Evolutionary conservation across 768 basidiomycete genomes (phyloP).

Genomic region (Boletus reticuloceps): DNA sequence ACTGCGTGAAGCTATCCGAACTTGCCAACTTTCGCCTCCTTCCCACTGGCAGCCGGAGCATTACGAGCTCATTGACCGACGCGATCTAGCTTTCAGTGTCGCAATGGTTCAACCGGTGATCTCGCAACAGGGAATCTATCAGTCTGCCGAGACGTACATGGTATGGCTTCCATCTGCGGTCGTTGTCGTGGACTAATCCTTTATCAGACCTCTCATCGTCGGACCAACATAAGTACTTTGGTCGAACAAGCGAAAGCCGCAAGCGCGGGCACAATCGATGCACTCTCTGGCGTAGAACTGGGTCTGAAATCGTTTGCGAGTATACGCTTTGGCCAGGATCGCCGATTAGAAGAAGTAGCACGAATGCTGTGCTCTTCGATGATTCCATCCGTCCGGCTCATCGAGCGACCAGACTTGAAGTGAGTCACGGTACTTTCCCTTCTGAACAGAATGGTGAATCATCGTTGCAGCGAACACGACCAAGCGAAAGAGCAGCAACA

Average conservation of each 20-base stretch:
- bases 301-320: constrained; percentile 71
- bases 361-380: constrained; percentile 84
- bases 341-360: constrained; percentile 86
- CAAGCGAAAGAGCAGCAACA: constrained; percentile 82
- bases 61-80: constrained; percentile 32
- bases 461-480: constrained; percentile 71
- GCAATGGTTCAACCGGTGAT: constrained; percentile 29
- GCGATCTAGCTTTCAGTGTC: constrained; percentile 32
- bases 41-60: constrained; percentile 60
- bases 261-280: constrained; percentile 53
- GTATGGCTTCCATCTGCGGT: constrained; percentile 4
- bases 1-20: constrained; percentile 78
- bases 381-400: constrained; percentile 60
- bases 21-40: constrained; percentile 78
- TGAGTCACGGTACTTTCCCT: constrained; percentile 32
- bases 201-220: constrained; percentile 47
- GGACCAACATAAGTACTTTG: constrained; percentile 51
- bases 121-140: constrained; percentile 29
- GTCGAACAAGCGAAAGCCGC: constrained; percentile 48
- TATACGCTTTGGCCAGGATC: constrained; percentile 88
- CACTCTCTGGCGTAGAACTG: constrained; percentile 69
- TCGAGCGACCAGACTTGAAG: constrained; percentile 71
- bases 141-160: constrained; percentile 34
- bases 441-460: background rate
- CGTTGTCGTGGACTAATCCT: constrained; percentile 7